phyloP scores from a whole-genome alignment of 192 early-diverging fungal genomes.

The Dissophora ornata region DNA sequence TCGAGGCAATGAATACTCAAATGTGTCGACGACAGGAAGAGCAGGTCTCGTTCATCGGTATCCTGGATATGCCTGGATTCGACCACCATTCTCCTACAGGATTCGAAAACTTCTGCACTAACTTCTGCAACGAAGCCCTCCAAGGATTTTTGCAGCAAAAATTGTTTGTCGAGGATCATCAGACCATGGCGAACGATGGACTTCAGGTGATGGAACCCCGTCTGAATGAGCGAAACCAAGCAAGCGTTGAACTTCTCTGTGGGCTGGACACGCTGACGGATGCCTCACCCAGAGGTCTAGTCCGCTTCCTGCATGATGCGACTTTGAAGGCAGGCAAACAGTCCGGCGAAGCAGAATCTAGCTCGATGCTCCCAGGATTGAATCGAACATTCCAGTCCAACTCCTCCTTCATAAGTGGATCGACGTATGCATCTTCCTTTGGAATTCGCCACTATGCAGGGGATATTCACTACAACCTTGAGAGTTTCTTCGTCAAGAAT shows the following conservation, averaged over 20 bases:
- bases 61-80: slow-evolving; percentile 86
- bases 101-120: slow-evolving; percentile 79
- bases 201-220: slow-evolving; percentile 20
- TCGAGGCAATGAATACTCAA: slow-evolving; percentile 91
- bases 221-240: slow-evolving; percentile 57
- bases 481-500: slow-evolving; percentile 83
- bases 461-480: slow-evolving; percentile 79
- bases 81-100: slow-evolving; percentile 69
- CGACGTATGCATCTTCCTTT: slow-evolving; percentile 64
- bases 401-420: slow-evolving; percentile 56
- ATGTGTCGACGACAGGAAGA: slow-evolving; percentile 73
- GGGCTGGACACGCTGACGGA: slow-evolving; percentile 43
- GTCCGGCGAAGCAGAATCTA: slow-evolving; percentile 58
- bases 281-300: slow-evolving; percentile 40
- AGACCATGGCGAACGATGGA: slow-evolving; percentile 32
- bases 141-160: slow-evolving; percentile 70
- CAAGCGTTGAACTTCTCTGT: slow-evolving; percentile 61
- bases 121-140: slow-evolving; percentile 78
- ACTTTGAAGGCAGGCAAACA: slow-evolving; percentile 49
- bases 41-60: slow-evolving; percentile 85
- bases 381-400: slow-evolving; percentile 60
- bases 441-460: slow-evolving; percentile 82
- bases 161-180: slow-evolving; percentile 62
- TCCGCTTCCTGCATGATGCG: slow-evolving; percentile 46
- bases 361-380: slow-evolving; percentile 58